Evolutionary conservation across 129 eudicot species (phyloP).

Genomic region (carrot (Daucus carota)): DH1_v3.0 NC_030382.2:25860501-25861000

Average conservation of each 20-base stretch:
- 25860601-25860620: constrained; percentile 1
- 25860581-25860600: background rate
- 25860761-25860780: too few relatives aligned
- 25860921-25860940: background rate
- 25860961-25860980: background rate
- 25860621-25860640: background rate
- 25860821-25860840: background rate
- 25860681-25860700: too few relatives aligned
- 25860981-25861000: too few relatives aligned
- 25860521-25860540: background rate
- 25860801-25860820: background rate
- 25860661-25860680: too few relatives aligned
- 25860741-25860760: too few relatives aligned
- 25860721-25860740: too few relatives aligned
- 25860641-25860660: too few relatives aligned
- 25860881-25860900: background rate
- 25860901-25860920: background rate
- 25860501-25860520: background rate
- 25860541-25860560: background rate
- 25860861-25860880: background rate
- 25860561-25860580: background rate
- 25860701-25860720: too few relatives aligned
- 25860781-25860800: background rate
- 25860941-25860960: background rate
- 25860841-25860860: background rate